These are phyloP conservation scores for Psilocybe mexicana DNA, from an alignment of 1,284 basidiomycete genomes.

Conservation along the genomic window DNA sequence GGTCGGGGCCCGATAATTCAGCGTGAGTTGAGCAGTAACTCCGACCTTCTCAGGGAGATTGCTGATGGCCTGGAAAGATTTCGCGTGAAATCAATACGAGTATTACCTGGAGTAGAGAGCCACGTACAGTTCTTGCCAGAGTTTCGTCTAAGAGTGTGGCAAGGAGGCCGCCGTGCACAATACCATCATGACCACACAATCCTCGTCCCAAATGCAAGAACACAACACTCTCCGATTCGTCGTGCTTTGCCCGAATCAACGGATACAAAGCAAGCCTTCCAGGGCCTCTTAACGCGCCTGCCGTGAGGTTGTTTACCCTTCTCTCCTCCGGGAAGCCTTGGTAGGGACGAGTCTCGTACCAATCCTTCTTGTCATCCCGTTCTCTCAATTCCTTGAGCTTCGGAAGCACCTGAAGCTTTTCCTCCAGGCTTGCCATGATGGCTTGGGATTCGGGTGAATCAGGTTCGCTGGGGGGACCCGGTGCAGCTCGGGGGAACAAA, in stretches of 20 bases:
- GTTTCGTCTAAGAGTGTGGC: conserved; percentile 91
- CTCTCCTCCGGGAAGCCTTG: conserved; percentile 65
- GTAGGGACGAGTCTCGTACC: conserved; percentile 84
- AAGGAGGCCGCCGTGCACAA: conserved; percentile 90
- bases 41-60: conserved; percentile 88
- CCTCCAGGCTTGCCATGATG: conserved; percentile 66
- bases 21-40: conserved; percentile 83
- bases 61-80: conserved; percentile 62
- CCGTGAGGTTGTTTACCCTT: conserved; percentile 79
- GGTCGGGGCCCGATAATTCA: conserved; percentile 82
- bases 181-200: conserved; percentile 91
- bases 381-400: conserved; percentile 55
- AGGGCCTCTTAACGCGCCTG: conserved; percentile 83
- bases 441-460: conserved; percentile 63
- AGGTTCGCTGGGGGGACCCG: conserved; percentile 60
- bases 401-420: conserved; percentile 65
- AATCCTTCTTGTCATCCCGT: conserved; percentile 50
- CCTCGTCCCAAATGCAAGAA: conserved; percentile 84
- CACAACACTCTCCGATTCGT: conserved; percentile 72
- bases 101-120: conserved; percentile 7
- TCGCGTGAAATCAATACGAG: background rate
- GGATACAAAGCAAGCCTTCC: conserved; percentile 81
- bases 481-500: conserved; percentile 71
- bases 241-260: conserved; percentile 70
- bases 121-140: conserved; percentile 77